Evolutionary conservation across 2,329 filamentous ascomycete species (phyloP).

Genomic region (Aspergillus pseudonomiae): DNA sequence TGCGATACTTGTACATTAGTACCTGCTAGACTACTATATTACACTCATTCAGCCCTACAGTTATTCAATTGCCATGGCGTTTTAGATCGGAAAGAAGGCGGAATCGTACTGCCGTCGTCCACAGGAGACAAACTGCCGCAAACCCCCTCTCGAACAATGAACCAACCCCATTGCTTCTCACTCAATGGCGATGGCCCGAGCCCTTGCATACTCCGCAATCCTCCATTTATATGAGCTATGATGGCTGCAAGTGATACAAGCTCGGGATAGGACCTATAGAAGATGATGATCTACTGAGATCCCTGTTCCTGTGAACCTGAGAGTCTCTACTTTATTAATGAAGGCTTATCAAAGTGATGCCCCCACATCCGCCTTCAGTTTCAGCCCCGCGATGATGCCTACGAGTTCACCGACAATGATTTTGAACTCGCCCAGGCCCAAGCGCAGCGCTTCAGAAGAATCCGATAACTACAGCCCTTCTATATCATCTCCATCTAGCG

Average conservation of each 20-base stretch:
- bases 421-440: constrained; percentile 38
- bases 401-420: constrained; percentile 25
- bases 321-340: constrained; percentile 2
- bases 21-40: neutral
- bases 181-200: constrained; percentile 15
- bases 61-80: neutral
- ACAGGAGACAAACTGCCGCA: neutral
- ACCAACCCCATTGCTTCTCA: constrained; percentile 3
- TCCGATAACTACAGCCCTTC: constrained; percentile 33
- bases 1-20: neutral
- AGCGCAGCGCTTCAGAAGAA: constrained; percentile 39
- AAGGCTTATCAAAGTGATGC: constrained; percentile 21
- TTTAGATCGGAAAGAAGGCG: neutral
- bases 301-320: neutral
- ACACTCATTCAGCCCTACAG: neutral
- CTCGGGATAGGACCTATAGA: constrained; percentile 12
- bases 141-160: constrained; percentile 13
- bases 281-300: constrained; percentile 4
- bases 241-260: constrained; percentile 17
- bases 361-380: constrained; percentile 26
- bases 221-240: constrained; percentile 6
- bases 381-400: constrained; percentile 36
- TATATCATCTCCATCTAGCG: constrained; percentile 36
- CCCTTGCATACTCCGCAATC: constrained; percentile 13
- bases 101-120: neutral